phyloP scores from a whole-genome alignment of 2,329 filamentous ascomycete species.

The Clarireedia hainanense region DNA sequence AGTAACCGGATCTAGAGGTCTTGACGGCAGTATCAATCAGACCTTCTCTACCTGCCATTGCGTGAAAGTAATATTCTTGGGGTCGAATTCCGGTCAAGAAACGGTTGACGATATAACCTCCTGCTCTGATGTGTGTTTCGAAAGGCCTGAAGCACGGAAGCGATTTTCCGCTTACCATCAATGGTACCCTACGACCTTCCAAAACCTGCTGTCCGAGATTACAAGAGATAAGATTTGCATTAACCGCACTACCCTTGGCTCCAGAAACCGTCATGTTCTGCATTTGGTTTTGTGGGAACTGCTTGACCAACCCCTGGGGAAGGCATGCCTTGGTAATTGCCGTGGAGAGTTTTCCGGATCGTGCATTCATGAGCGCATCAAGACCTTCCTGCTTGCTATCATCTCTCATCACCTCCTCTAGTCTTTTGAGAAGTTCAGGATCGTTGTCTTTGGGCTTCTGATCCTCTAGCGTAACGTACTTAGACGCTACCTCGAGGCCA shows the following conservation, averaged over 20 bases:
- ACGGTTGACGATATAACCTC: constrained; percentile 88
- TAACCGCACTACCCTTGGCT: constrained; percentile 87
- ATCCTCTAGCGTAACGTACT: constrained; percentile 78
- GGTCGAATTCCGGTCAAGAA: constrained; percentile 97
- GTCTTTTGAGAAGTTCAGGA: constrained; percentile 62
- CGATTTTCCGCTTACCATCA: constrained; percentile 97
- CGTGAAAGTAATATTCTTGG: constrained; percentile 98
- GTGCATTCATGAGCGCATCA: constrained; percentile 77
- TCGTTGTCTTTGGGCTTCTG: constrained; percentile 54
- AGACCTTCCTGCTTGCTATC: constrained; percentile 84
- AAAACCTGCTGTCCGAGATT: constrained; percentile 95
- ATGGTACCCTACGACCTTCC: constrained; percentile 86
- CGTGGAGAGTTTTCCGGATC: constrained; percentile 63
- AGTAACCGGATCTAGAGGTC: constrained; percentile 91
- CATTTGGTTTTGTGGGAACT: constrained; percentile 97
- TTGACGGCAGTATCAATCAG: constrained; percentile 98
- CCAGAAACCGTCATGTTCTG: constrained; percentile 97
- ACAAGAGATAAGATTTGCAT: constrained; percentile 95
- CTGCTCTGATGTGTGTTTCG: constrained; percentile 81
- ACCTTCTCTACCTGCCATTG: constrained; percentile 97
- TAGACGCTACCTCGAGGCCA: constrained; percentile 72
- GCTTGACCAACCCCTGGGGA: constrained; percentile 75
- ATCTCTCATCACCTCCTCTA: constrained; percentile 87
- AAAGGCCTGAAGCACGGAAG: constrained; percentile 89
- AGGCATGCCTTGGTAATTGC: constrained; percentile 72